Percentiles rank a stretch among this genome's conserved stretches.
These are phyloP conservation scores for Pyricularia sp. DNA, from an alignment of 2,329 filamentous ascomycete species.

Conservation along the genomic window DNA sequence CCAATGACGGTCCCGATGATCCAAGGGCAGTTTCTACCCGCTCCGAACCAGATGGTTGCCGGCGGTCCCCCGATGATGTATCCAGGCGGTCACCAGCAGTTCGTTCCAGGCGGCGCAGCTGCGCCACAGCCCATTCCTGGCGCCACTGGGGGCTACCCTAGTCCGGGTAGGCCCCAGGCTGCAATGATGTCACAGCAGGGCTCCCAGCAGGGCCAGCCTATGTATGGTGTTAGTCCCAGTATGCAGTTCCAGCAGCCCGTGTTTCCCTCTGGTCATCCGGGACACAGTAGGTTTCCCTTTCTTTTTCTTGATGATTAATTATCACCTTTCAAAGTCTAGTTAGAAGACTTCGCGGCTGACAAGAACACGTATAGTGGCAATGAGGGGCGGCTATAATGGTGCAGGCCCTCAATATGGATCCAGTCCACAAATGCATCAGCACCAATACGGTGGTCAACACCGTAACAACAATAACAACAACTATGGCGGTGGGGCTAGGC, in stretches of 20 bases:
- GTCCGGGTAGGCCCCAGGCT: conserved; percentile 66
- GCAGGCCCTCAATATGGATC: conserved; percentile 51
- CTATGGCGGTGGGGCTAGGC: conserved; percentile 26
- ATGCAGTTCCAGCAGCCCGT: conserved; percentile 68
- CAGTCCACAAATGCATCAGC: conserved; percentile 51
- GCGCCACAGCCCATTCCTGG: conserved; percentile 53
- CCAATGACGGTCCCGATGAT: conserved; percentile 75
- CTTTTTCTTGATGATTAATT: too few species aligned
- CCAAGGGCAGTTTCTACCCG: conserved; percentile 70
- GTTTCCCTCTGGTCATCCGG: conserved; percentile 60
- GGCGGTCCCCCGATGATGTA: conserved; percentile 78
- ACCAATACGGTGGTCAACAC: conserved; percentile 52
- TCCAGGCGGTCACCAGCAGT: conserved; percentile 53
- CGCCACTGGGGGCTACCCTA: conserved; percentile 67
- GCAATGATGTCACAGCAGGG: conserved; percentile 94
- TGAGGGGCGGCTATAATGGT: conserved; percentile 52
- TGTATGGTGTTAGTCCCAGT: conserved; percentile 67
- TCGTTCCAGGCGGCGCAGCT: conserved; percentile 42
- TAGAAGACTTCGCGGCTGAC: neutral
- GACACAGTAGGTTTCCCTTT: conserved; percentile 55
- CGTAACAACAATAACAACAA: conserved; percentile 42
- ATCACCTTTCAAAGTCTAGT: neutral
- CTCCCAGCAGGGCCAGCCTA: conserved; percentile 80
- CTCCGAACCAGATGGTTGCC: conserved; percentile 58
- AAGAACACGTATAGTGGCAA: conserved; percentile 35